These are phyloP conservation scores for Platanthera guangdongensis DNA, from an alignment of 106 monocot genomes.

Conservation along the genomic window DNA sequence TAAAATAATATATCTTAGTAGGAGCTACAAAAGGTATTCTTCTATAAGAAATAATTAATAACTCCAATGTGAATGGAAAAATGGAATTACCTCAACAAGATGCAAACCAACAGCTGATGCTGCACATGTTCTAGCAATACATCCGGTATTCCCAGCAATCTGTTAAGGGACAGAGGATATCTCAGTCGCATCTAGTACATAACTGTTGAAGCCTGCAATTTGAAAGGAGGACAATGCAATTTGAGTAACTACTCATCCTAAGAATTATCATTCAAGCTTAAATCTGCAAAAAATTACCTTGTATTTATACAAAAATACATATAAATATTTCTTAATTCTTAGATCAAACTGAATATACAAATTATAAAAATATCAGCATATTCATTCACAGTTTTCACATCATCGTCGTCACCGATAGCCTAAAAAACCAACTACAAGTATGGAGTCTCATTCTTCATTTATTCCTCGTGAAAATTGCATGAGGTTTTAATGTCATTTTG, in stretches of 20 bases:
- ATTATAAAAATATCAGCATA: neutral
- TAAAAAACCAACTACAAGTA: neutral
- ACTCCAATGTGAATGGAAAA: neutral
- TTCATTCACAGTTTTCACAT: neutral
- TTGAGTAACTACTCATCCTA: neutral
- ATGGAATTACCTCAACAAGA: constrained; percentile 73
- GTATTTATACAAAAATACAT: neutral
- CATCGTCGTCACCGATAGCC: neutral
- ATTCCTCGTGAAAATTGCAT: neutral
- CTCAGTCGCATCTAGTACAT: constrained; percentile 33
- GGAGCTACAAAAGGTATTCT: neutral
- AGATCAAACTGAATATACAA: neutral
- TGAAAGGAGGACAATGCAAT: constrained; percentile 11
- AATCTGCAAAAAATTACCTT: neutral
- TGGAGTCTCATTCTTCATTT: neutral
- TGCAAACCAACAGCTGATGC: constrained; percentile 91
- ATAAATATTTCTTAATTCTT: neutral
- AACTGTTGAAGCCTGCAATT: constrained; percentile 16
- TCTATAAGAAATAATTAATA: neutral
- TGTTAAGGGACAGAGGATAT: constrained; percentile 42
- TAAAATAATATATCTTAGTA: neutral
- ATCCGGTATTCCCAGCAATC: constrained; percentile 97
- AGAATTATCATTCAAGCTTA: neutral
- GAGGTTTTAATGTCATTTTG: neutral
- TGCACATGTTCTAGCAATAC: constrained; percentile 95